phyloP scores from a whole-genome alignment of 495 filamentous ascomycete genomes.

The Penicillium steckii region DNA sequence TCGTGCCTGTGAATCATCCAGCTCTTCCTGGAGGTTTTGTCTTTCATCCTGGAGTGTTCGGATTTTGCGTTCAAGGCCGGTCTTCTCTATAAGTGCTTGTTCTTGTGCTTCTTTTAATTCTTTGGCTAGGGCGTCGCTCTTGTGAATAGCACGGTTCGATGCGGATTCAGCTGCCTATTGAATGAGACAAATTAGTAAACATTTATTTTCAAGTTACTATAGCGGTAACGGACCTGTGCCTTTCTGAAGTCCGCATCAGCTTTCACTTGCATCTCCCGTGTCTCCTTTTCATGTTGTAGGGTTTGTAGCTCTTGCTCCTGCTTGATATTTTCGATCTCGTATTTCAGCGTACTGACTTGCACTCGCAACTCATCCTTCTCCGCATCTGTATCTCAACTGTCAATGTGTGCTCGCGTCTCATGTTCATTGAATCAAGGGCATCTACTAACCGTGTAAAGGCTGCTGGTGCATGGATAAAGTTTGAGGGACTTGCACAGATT shows the following conservation, averaged over 20 bases:
- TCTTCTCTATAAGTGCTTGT: constrained; percentile 62
- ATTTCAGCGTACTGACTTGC: constrained; percentile 64
- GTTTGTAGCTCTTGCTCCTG: constrained; percentile 80
- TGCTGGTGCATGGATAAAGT: constrained; percentile 26
- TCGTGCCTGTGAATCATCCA: constrained; percentile 71
- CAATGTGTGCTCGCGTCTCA: constrained; percentile 3
- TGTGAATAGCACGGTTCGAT: constrained; percentile 64
- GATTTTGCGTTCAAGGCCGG: constrained; percentile 67
- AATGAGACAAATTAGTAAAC: not conserved
- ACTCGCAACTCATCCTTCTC: constrained; percentile 67
- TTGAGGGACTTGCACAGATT: constrained; percentile 28
- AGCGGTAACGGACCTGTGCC: constrained; percentile 56
- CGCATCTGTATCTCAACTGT: constrained; percentile 27
- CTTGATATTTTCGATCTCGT: constrained; percentile 71
- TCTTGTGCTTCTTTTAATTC: constrained; percentile 74
- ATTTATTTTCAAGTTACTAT: not conserved
- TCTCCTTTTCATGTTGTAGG: constrained; percentile 77
- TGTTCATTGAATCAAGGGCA: not conserved
- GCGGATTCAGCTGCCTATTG: constrained; percentile 61
- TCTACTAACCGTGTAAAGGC: constrained; percentile 17
- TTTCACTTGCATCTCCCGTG: constrained; percentile 69
- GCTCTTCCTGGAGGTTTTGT: constrained; percentile 68
- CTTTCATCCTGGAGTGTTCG: constrained; percentile 72
- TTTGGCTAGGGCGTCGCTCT: constrained; percentile 66
- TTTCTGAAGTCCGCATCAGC: constrained; percentile 81